These are phyloP conservation scores for Pisolithus marmoratus DNA, from an alignment of 768 basidiomycete genomes.

Conservation along the genomic window DNA sequence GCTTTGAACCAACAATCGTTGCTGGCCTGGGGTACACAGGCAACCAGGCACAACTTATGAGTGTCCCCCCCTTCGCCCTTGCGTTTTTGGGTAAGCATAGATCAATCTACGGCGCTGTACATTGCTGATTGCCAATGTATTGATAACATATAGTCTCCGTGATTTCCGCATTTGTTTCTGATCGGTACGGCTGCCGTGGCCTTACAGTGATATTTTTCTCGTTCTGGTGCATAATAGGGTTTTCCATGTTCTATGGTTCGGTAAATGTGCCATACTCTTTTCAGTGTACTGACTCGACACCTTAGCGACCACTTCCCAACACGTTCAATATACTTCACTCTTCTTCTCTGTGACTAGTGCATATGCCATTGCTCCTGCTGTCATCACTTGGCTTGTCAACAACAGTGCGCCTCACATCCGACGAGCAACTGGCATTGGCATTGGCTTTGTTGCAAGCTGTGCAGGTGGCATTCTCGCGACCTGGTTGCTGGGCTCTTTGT, in stretches of 20 bases:
- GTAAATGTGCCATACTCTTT: neutral
- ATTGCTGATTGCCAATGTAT: slow-evolving; percentile 26
- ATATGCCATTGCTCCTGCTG: slow-evolving; percentile 48
- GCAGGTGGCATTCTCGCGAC: slow-evolving; percentile 56
- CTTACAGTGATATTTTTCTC: slow-evolving; percentile 39
- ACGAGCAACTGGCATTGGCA: slow-evolving; percentile 55
- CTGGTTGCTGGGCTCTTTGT: slow-evolving; percentile 51
- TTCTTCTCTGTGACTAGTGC: slow-evolving; percentile 51
- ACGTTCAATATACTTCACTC: slow-evolving; percentile 47
- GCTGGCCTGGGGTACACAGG: slow-evolving; percentile 52
- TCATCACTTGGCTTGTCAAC: slow-evolving; percentile 57
- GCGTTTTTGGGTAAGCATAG: too few relatives aligned
- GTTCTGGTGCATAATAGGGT: slow-evolving; percentile 42
- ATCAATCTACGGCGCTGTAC: slow-evolving; percentile 23
- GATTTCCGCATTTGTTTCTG: slow-evolving; percentile 43
- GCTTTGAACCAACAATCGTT: slow-evolving; percentile 73
- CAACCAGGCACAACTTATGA: slow-evolving; percentile 54
- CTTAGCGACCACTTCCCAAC: slow-evolving; percentile 23
- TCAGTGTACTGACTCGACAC: neutral
- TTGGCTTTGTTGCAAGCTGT: slow-evolving; percentile 53
- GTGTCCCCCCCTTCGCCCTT: slow-evolving; percentile 48
- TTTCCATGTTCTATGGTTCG: slow-evolving; percentile 49
- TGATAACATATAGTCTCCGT: slow-evolving; percentile 26
- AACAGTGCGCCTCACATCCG: slow-evolving; percentile 52
- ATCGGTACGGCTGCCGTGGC: slow-evolving; percentile 48